Base-by-base conservation (phyloP, 2,329 filamentous ascomycete genomes). In the Dendryphion nanum region DNA sequence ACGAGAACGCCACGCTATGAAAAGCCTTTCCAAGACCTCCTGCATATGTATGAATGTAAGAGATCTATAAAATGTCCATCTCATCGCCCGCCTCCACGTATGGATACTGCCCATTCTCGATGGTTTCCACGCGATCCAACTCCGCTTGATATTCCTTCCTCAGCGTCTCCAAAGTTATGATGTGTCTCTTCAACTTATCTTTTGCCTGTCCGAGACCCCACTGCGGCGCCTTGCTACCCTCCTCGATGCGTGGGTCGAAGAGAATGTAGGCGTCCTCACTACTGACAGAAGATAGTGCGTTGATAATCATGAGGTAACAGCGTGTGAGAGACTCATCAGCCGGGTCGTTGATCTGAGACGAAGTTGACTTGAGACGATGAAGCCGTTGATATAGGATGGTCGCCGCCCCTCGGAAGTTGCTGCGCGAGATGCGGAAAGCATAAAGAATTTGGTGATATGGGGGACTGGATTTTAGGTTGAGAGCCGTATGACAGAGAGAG, bases 361-460 rank as follows among this genome's bases (percentile, higher is more conserved):
- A 59, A 4, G 63, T 64, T 3, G 59, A 54, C 24, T 71, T 61
- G 16, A 82, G 68, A 6, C 72, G 70, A 47, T 79, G 72, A 7
- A 82, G 67, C 14, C 76, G 74, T 36, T 76, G 74, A 47, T 79
- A 75, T 2, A 80, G 67, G 10, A 78, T 70, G 28, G 76, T 72
- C 1, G 80, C 78, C 3, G 81, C 81, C 35, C 91, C 93, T 30
- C 91, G 86, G 74, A 89, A 95, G 68, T 97, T 87, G 55, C 82
- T 81, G 50, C 84, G 84, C 45, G 82, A 82, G 49, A 95, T 84
- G 35, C 93, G 82, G 81, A 91, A 96, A 3, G 90, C 83, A 63
- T 96, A 95, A 33, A 97, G 79, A 40, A 96, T 85, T 55, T 91
- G 86, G 59, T 93, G 87, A 59, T 90, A 95, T 3, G 88, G 86